Percentiles rank a stretch among this genome's conserved stretches.
Conservation (phyloP, 139 green algal genomes). For the Chlorella sorokiniana region DNA sequence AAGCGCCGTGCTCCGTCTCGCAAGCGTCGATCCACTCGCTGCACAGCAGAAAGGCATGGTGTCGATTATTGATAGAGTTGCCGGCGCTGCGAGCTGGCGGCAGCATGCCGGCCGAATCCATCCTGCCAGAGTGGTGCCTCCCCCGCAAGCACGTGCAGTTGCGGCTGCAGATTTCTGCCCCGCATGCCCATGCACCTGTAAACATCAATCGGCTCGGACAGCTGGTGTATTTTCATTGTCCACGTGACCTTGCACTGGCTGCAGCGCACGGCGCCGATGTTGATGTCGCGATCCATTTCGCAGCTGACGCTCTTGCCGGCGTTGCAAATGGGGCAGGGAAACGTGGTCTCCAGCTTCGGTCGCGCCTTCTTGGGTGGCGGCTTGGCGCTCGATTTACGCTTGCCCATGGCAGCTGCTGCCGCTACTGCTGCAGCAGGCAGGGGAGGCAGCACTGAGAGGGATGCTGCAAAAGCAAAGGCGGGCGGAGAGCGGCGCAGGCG, state of each 20-base stretch:
- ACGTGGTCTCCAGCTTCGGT: constrained; percentile 65
- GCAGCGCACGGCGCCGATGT: constrained; percentile 45
- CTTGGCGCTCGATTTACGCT: constrained; percentile 65
- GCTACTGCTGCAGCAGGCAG: too few species aligned
- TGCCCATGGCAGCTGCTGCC: constrained; percentile 62
- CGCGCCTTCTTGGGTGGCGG: constrained; percentile 64
- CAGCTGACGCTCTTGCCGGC: constrained; percentile 60
- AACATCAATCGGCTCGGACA: constrained; percentile 63
- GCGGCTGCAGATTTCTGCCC: not conserved
- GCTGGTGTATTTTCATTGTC: constrained; percentile 46
- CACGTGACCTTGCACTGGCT: constrained; percentile 40
- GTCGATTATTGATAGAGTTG: not conserved
- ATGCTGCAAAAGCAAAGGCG: too few species aligned
- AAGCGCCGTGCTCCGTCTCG: constrained; percentile 37
- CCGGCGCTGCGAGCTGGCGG: too few species aligned
- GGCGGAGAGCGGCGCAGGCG: too few species aligned
- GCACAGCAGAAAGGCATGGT: not conserved
- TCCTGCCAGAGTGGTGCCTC: too few species aligned
- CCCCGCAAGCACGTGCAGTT: not conserved
- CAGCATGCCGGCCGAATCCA: too few species aligned
- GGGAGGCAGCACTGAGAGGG: too few species aligned
- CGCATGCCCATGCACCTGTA: constrained; percentile 45
- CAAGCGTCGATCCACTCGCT: constrained; percentile 69
- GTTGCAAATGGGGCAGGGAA: constrained; percentile 79
- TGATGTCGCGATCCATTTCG: constrained; percentile 55